Evolutionary conservation across 148 eudicot species (phyloP).

Genomic region (Persicaria maculosa): DNA sequence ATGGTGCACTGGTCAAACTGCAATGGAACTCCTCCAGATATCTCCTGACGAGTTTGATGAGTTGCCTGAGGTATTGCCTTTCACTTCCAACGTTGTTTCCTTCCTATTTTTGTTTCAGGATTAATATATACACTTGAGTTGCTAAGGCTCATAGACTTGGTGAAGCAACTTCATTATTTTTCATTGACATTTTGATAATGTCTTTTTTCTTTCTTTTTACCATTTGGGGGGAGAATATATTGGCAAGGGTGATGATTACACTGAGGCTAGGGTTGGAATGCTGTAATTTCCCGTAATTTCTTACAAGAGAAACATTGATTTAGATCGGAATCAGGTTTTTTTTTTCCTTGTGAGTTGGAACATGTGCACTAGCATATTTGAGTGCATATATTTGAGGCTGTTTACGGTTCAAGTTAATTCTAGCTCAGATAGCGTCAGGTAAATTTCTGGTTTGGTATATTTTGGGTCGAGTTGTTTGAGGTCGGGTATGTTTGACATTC

Average conservation of each 20-base stretch:
- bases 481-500: background rate
- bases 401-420: no score
- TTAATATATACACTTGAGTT: background rate
- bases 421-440: background rate
- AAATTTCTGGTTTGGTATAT: background rate
- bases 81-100: background rate
- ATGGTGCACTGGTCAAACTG: conserved; percentile 90
- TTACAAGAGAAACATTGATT: no score
- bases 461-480: background rate
- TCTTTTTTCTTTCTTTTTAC: background rate
- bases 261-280: no score
- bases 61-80: conserved; percentile 74
- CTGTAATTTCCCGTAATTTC: background rate
- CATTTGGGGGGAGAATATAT: no score
- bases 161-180: background rate
- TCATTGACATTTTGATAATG: background rate
- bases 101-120: background rate
- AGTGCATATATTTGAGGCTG: background rate
- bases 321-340: background rate
- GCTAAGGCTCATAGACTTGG: background rate
- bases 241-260: no score
- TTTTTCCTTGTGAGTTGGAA: background rate
- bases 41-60: conserved; percentile 76
- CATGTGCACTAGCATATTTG: background rate
- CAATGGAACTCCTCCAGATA: conserved; percentile 81